These are phyloP conservation scores for Blastobotrys mokoenaii DNA, from an alignment of 805 yeast species.

Conservation along the genomic window DNA sequence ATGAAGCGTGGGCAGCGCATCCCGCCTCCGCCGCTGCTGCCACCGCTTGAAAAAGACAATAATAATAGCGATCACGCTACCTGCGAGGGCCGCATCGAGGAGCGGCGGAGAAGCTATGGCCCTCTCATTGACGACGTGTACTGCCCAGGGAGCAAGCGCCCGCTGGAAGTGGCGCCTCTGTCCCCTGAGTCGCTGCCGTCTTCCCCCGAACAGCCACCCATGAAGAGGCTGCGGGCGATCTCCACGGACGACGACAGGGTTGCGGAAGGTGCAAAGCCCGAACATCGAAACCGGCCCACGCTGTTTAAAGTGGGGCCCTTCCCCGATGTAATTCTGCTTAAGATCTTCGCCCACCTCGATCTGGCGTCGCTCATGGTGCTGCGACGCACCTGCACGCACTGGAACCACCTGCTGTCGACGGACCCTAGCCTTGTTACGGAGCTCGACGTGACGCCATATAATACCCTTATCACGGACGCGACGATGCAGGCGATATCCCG, in stretches of 20 bases:
- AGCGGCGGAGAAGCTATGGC: too few species aligned
- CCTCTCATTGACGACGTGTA: not conserved
- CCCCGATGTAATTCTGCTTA: slow-evolving; percentile 50
- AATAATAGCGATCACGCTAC: too few species aligned
- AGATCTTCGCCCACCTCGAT: slow-evolving; percentile 44
- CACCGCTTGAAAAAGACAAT: too few species aligned
- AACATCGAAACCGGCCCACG: slow-evolving; percentile 43
- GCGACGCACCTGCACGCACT: slow-evolving; percentile 50
- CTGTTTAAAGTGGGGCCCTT: slow-evolving; percentile 48
- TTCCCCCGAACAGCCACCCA: slow-evolving; percentile 6
- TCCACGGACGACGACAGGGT: not conserved
- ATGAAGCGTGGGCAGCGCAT: too few species aligned
- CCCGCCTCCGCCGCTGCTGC: too few species aligned
- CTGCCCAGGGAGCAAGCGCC: not conserved
- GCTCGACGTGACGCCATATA: slow-evolving; percentile 56
- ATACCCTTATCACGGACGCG: slow-evolving; percentile 49
- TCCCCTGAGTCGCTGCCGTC: not conserved
- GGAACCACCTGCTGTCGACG: slow-evolving; percentile 57
- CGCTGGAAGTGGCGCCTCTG: not conserved
- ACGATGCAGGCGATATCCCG: slow-evolving; percentile 51
- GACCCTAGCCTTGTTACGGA: slow-evolving; percentile 44
- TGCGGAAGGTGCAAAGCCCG: not conserved
- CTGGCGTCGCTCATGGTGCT: slow-evolving; percentile 55
- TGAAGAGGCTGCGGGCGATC: slow-evolving; percentile 4
- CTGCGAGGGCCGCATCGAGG: too few species aligned